Base-by-base conservation (phyloP, 2,329 filamentous ascomycete species). In the Aureobasidium sp. region DNA sequence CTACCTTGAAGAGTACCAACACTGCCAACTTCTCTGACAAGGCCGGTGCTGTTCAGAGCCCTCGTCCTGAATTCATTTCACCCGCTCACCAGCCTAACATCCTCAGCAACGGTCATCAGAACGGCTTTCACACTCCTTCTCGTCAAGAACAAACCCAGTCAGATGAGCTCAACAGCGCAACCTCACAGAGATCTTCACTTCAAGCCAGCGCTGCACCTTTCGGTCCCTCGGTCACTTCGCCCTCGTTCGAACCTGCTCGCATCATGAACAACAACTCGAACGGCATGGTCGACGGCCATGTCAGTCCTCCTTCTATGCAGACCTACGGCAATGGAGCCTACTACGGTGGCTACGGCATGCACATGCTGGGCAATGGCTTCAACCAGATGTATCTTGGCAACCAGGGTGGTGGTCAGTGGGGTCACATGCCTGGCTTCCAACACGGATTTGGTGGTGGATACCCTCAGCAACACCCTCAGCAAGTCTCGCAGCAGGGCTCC, bases 191-290 rank as follows among this genome's bases (percentile, higher is more conserved):
- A 63, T 90, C 90, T 49, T 85, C 84, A 49, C 80, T 97, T 41
- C 92, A 97, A 68, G 88, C 87, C 50, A 92, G 83, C 71, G 90
- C 90, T 60, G 79, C 88, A 49, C 83, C 91, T 0, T 97, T 96
- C 71, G 90, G 89, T 8, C 87, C 90, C 11, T 76, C 83, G 34
- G 72, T 82, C 36, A 78, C 78, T 15, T 72, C 67, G 27, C 63
- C 69, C 47, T 61, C 69, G 29, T 52, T 16, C 11, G 52, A 61
- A 27, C 30, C 39, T 42, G 50, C 37, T 30, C 50, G 50, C 25
- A 27, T 25, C 27, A 15, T 30, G 13, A 54, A 21, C 37, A 42
- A 30, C 50, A 30, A 13, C 36, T 15, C 50, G 29, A 50, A 52
- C 49, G 61, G 63, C 16, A 27, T 30, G 15, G n/a, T 27, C 55